Percentiles rank a stretch among this genome's conserved stretches.
These are phyloP conservation scores for Suaeda aralocaspica DNA, from an alignment of 148 eudicot species.

Conservation along the genomic window DNA sequence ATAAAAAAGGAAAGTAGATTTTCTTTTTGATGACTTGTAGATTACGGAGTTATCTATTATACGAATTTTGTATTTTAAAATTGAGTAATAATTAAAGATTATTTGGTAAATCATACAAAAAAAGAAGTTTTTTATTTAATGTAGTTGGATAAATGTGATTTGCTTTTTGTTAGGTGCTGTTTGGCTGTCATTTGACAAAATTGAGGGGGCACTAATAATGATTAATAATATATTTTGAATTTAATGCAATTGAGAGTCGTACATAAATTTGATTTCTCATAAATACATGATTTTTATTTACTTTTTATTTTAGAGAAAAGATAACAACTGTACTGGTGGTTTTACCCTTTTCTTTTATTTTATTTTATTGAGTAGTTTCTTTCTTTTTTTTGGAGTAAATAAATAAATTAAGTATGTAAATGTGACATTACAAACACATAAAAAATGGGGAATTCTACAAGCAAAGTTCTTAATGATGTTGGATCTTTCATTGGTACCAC, in stretches of 20 bases:
- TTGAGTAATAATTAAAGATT: not conserved
- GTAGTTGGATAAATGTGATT: not conserved
- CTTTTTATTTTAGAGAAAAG: too few relatives aligned
- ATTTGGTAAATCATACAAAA: not conserved
- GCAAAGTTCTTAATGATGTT: not conserved
- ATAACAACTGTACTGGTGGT: too few relatives aligned
- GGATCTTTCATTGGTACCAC: not conserved
- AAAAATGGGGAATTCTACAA: not conserved
- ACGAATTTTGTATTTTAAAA: too few relatives aligned
- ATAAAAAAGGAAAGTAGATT: not conserved
- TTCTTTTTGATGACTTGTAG: not conserved
- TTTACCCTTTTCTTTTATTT: too few relatives aligned
- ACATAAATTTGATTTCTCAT: too few relatives aligned
- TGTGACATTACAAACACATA: too few relatives aligned
- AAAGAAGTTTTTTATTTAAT: not conserved
- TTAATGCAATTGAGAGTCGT: too few relatives aligned
- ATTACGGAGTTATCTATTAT: not conserved
- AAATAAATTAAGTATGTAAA: too few relatives aligned
- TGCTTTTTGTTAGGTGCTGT: not conserved
- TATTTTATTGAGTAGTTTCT: too few relatives aligned
- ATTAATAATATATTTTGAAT: too few relatives aligned
- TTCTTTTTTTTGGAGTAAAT: too few relatives aligned
- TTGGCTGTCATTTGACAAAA: constrained; percentile 5
- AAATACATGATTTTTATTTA: too few relatives aligned
- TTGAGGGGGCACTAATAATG: not conserved